Percentiles rank a stretch among this genome's conserved stretches.
These are phyloP conservation scores for Lachancea cidri DNA, from an alignment of 805 yeast species.

Conservation along the genomic window DNA sequence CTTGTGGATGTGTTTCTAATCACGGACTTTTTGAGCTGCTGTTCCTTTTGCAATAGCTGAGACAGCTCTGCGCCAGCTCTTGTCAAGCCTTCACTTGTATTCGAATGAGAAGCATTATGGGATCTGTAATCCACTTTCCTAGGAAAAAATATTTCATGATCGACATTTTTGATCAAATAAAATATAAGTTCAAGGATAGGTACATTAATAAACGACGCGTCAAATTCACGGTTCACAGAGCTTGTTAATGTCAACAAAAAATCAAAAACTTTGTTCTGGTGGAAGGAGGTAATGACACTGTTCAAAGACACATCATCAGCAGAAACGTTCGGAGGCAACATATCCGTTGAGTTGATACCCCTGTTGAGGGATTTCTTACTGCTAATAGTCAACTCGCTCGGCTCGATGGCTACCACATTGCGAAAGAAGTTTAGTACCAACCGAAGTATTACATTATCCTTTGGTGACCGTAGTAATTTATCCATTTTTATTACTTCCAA, in stretches of 20 bases:
- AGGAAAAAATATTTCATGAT: constrained; percentile 25
- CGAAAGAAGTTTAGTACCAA: constrained; percentile 70
- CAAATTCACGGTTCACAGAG: constrained; percentile 59
- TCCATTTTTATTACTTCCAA: constrained; percentile 52
- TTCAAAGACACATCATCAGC: constrained; percentile 65
- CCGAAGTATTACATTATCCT: constrained; percentile 69
- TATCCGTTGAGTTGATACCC: constrained; percentile 25
- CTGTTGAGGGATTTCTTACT: constrained; percentile 36
- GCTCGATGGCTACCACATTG: constrained; percentile 74
- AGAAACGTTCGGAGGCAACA: constrained; percentile 52
- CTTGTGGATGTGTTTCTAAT: constrained; percentile 56
- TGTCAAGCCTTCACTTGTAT: constrained; percentile 11
- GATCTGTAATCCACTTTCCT: not conserved
- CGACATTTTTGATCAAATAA: constrained; percentile 54
- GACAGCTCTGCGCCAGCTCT: constrained; percentile 40
- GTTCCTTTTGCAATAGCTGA: constrained; percentile 57
- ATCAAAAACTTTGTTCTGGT: constrained; percentile 66
- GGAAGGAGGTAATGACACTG: constrained; percentile 51
- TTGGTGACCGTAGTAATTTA: constrained; percentile 51
- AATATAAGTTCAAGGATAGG: constrained; percentile 67
- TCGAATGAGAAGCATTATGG: not conserved
- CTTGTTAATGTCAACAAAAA: constrained; percentile 68
- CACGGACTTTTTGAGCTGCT: constrained; percentile 44
- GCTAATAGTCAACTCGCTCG: constrained; percentile 50
- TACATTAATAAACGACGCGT: constrained; percentile 52